Base-by-base conservation (phyloP, 257 asterid species). In the Hygrophila difformis region DNA sequence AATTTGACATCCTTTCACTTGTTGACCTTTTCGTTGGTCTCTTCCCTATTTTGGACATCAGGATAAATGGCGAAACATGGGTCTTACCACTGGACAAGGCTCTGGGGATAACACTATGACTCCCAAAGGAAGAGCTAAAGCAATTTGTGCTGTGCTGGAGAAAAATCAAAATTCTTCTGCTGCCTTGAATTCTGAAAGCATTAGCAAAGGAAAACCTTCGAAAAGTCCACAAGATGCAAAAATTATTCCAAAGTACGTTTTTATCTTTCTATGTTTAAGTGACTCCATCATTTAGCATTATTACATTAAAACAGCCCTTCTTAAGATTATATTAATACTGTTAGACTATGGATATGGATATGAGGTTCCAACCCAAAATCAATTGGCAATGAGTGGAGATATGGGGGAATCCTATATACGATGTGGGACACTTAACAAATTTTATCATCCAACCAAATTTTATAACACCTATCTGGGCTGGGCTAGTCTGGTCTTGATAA, bases 41-140 rank as follows among this genome's bases (percentile, higher is more conserved):
- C 42, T 39, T 55, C 49, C 34, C 63, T 53, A 19, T 53, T 54
- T 15, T 18, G 49, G 16, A 56, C 55, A 37, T 58, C 70, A 76
- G 91, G 91, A 79, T 51, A 76, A 79, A 60, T 79, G 85, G 82
- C 57, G 85, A 46, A 76, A 65, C 56, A 23, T 79, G 79, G 31
- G 60, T 40, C 43, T 28, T 53, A 44, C 40, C 49, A 7, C 51
- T 15, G 75, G 55, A 44, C 77, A 55, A 51, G 55, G 53, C 56
- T 51, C 59, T 6, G 64, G 65, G 43, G 81, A 68, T 36, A 56
- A 53, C 40, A 28, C 59, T 12, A 29, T 22, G 47, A 57, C 43
- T 64, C 47, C 62, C 29, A 59, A 39, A 46, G 49, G 37, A 24
- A 65, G 47, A 60, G 38, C 64, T 52, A 15, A 22, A 37, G 36